Conservation (phyloP, 805 yeast genomes). For the Saturnispora sanitii region DNA sequence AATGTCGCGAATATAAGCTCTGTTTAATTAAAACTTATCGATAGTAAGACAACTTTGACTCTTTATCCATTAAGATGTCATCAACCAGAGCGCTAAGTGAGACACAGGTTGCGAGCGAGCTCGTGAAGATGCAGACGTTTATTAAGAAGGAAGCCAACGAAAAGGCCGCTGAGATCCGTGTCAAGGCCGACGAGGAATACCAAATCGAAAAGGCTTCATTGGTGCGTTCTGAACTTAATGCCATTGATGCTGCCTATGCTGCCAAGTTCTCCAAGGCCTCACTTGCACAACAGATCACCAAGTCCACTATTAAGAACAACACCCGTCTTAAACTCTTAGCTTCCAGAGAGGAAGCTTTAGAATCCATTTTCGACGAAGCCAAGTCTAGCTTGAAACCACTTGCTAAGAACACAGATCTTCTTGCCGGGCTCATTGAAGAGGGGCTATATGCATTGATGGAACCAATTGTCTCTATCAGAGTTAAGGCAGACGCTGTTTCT, state of each 20-base stretch:
- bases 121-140: conserved; percentile 96
- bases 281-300: conserved; percentile 88
- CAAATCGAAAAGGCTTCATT: conserved; percentile 94
- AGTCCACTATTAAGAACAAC: conserved; percentile 92
- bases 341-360: conserved; percentile 74
- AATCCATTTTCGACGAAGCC: conserved; percentile 64
- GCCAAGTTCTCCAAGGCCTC: conserved; percentile 83
- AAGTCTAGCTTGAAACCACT: conserved; percentile 49
- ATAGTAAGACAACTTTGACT: not conserved
- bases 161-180: conserved; percentile 89
- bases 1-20: not conserved
- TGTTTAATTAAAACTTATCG: not conserved
- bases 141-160: conserved; percentile 99
- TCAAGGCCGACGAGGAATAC: conserved; percentile 97
- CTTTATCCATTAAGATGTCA: conserved; percentile 18
- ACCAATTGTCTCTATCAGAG: conserved; percentile 50
- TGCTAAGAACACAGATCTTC: conserved; percentile 46
- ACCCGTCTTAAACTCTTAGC: conserved; percentile 84
- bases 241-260: conserved; percentile 73
- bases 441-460: conserved; percentile 66
- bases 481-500: conserved; percentile 54
- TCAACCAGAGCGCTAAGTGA: conserved; percentile 34
- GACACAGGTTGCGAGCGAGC: conserved; percentile 80
- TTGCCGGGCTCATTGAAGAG: conserved; percentile 76
- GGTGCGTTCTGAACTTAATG: conserved; percentile 84